Conservation (phyloP, 768 basidiomycete genomes). For the Mycena latifolia region DNA sequence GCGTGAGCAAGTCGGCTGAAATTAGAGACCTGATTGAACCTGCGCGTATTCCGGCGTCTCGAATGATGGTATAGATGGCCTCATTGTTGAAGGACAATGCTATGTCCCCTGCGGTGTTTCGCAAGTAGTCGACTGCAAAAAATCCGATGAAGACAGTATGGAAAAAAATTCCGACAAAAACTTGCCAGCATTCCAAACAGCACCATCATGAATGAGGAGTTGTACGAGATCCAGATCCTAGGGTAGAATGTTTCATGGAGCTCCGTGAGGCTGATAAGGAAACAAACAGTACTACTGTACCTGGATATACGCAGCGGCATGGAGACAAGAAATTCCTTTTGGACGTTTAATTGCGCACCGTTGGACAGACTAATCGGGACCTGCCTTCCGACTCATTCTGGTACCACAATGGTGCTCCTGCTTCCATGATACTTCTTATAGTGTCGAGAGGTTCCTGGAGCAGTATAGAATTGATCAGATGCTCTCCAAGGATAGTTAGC, state of each 20-base stretch:
- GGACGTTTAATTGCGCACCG: neutral
- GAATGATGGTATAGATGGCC: slow-evolving; percentile 79
- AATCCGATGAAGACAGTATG: slow-evolving; percentile 2
- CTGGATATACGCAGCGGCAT: slow-evolving; percentile 51
- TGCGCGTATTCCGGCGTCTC: slow-evolving; percentile 93
- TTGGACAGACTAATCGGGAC: neutral
- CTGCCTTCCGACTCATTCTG: slow-evolving; percentile 81
- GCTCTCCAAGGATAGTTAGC: slow-evolving; percentile 68
- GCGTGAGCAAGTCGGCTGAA: slow-evolving; percentile 11
- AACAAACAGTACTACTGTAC: slow-evolving; percentile 67
- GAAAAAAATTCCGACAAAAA: slow-evolving; percentile 24
- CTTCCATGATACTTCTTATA: slow-evolving; percentile 65
- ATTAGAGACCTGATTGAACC: slow-evolving; percentile 60
- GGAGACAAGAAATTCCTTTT: slow-evolving; percentile 75
- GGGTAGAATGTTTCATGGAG: slow-evolving; percentile 28
- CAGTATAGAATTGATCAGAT: slow-evolving; percentile 71
- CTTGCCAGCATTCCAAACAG: slow-evolving; percentile 91
- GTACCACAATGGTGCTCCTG: slow-evolving; percentile 90
- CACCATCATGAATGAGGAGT: slow-evolving; percentile 82
- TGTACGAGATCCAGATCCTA: slow-evolving; percentile 75
- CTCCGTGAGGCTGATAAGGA: slow-evolving; percentile 44
- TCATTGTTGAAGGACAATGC: slow-evolving; percentile 88
- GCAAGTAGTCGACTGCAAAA: slow-evolving; percentile 75
- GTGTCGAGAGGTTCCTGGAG: slow-evolving; percentile 56
- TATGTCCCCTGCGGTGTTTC: slow-evolving; percentile 91